A percentile compares a stretch with the other conserved stretches of the same genome.
Conservation (phyloP, 169 alveolate species). For the Perkinsus marinus region DNA sequence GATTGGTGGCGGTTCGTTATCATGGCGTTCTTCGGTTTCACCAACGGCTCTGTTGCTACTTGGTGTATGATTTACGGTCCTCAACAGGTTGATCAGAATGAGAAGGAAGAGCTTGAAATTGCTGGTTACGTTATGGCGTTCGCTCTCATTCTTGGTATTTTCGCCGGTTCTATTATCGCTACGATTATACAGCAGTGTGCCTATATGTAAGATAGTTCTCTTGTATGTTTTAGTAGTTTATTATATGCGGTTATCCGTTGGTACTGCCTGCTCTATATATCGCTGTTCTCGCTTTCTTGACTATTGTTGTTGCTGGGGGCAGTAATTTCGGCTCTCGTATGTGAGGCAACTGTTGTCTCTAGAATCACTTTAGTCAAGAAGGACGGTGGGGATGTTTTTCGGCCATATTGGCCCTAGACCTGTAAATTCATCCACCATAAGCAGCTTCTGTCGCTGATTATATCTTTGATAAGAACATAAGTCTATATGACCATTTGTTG, state of each 20-base stretch:
- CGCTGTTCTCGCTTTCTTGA: not conserved
- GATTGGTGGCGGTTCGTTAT: conserved; percentile 11
- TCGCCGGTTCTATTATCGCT: not conserved
- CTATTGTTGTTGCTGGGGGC: not conserved
- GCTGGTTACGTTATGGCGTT: conserved; percentile 12
- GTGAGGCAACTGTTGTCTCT: not conserved
- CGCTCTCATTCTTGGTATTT: not conserved
- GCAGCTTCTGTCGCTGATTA: not conserved
- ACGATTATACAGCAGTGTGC: not conserved
- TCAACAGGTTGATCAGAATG: not conserved
- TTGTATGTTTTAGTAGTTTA: not conserved
- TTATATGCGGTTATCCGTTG: not conserved
- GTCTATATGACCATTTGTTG: not conserved
- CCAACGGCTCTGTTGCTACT: conserved; percentile 15
- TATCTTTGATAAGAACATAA: not conserved
- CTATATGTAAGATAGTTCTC: not conserved
- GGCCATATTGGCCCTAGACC: not conserved
- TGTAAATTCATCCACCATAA: not conserved
- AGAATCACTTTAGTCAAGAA: not conserved
- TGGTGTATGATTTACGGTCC: conserved; percentile 20
- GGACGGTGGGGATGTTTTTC: not conserved
- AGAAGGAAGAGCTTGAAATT: not conserved
- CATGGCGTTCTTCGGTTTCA: conserved; percentile 17
- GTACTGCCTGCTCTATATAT: not conserved
- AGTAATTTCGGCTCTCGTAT: not conserved